A percentile compares a stretch with the other conserved stretches of the same genome.
phyloP scores from a whole-genome alignment of 441 rosid species.

The Erysimum cheiri region DNA sequence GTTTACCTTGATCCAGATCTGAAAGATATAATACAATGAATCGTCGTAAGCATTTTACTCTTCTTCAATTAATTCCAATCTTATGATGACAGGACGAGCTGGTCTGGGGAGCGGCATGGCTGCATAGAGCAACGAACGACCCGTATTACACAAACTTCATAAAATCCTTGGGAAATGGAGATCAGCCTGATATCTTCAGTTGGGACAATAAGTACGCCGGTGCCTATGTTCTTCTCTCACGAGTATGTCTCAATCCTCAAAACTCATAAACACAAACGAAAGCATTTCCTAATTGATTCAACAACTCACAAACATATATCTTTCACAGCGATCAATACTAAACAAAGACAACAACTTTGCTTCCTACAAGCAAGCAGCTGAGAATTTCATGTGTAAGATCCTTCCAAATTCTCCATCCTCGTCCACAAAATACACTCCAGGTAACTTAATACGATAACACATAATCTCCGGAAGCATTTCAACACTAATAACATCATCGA shows the following conservation, averaged over 20 bases:
- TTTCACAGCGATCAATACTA: constrained; percentile 36
- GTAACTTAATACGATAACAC: constrained; percentile 39
- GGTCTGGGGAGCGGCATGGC: constrained; percentile 77
- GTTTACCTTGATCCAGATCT: not conserved
- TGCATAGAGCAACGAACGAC: constrained; percentile 67
- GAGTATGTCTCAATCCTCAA: constrained; percentile 45
- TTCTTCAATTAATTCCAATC: not conserved
- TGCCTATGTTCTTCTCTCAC: constrained; percentile 63
- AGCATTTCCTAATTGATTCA: not conserved
- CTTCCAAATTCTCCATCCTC: constrained; percentile 85
- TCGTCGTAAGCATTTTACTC: not conserved
- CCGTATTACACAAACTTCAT: constrained; percentile 55
- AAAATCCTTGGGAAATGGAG: constrained; percentile 63
- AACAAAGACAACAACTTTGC: constrained; percentile 40
- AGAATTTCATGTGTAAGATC: constrained; percentile 77
- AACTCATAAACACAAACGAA: not conserved
- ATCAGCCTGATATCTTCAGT: constrained; percentile 64
- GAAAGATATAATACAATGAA: not conserved
- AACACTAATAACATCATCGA: not conserved
- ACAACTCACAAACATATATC: constrained; percentile 9
- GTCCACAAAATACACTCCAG: constrained; percentile 79
- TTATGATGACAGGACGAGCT: constrained; percentile 58
- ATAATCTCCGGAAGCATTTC: not conserved
- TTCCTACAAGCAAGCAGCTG: constrained; percentile 43
- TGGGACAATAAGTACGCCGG: constrained; percentile 81